Base-by-base conservation (phyloP, 768 basidiomycete species). In the Lentinula guzmanii region DNA sequence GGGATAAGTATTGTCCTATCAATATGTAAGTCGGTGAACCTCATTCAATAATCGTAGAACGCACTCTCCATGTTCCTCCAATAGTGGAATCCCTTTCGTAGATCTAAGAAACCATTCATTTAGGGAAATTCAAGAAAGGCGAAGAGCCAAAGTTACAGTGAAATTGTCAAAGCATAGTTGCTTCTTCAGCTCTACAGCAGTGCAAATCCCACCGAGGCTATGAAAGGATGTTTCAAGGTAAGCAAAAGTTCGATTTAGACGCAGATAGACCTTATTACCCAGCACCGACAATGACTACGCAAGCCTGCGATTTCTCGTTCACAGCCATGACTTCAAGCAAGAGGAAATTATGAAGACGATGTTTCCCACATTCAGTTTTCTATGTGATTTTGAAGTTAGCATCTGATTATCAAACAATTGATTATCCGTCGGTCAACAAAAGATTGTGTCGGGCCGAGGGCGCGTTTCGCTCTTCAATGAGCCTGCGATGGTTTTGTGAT, bases 51-150 rank as follows among this genome's bases (percentile, higher is more conserved):
- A 33, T 28, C 59, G n/a, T 50, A 41, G 28, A 15, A 73, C 79
- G 55, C 63, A 85, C 83, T 70, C 81, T 77, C 83, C 83, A 84
- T 51, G 83, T 84, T 57, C 83, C 84, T 52, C 82, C 83, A 50
- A 84, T 72, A 39, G 75, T 69, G 24, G 69, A 65, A 33, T 76
- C 81, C 59, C 75, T 77, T 65, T 84, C 83, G 61, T 78, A 83
- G 21, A 84, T 82, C 83, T 84, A 64, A 48, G 9, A 9, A 24
- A 18, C 1, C 7, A 10, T 57, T 24, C 48, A n/a, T 4, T 11
- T 5, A 51, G 41, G 11, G 64, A 52, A 39, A 11, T 4, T 18
- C 21, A 48, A 21, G 6, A 37, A 52, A 31, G 48, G 41, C 31
- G 13, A 18, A 39, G 52, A 11, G 21, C 70, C 76, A 54, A 28